Evolutionary conservation across 2,329 filamentous ascomycete genomes (phyloP), one percentile per base, ranked within the genome.

Genomic region (Diaporthe humulicola): DNA sequence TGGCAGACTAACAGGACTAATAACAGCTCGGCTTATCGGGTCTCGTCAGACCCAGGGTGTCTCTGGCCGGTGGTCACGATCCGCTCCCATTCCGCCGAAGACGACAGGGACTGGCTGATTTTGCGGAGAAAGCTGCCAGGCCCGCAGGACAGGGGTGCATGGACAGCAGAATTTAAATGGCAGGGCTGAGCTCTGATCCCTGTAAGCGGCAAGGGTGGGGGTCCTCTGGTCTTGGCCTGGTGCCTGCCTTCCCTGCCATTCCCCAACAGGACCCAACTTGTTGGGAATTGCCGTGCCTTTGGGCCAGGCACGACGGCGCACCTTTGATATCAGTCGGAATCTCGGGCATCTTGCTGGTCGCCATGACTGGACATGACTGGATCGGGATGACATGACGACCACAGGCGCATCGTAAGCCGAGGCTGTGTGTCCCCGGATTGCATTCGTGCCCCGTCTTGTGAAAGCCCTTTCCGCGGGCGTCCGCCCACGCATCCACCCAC

Each of bases 181-280:
- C 64, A 69, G 64, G 64, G 64, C 64, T 69, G 64, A 69, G 64
- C 64, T 67, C 64, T 33, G 64, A 69, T 69, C 64, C 64, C 64
- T 69, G 64, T 30, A 36, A 38, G 64, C 64, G 45, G 64, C 64
- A 69, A 54, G 64, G 64, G 64, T 69, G 64, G 64, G 64, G 64
- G 64, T 69, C 30, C 4, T 69, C 19, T 38, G n/a, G 64, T 52
- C 64, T 69, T 69, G 48, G 64, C 64, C 45, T 7, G 33, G 45
- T 54, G 64, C 45, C 33, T 38, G 64, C 8, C 30, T 67, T 19
- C 64, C 64, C 64, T 69, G 64, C 48, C 64, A n/a, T 40, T 69
- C 64, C 64, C 64, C 64, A 69, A 69, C 64, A 69, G 64, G 64
- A 69, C 64, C 64, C 64, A 69, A 69, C 64, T 69, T 69, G 64